phyloP scores from a whole-genome alignment of 2,329 filamentous ascomycete species.

The Penicillium paneum region DNA sequence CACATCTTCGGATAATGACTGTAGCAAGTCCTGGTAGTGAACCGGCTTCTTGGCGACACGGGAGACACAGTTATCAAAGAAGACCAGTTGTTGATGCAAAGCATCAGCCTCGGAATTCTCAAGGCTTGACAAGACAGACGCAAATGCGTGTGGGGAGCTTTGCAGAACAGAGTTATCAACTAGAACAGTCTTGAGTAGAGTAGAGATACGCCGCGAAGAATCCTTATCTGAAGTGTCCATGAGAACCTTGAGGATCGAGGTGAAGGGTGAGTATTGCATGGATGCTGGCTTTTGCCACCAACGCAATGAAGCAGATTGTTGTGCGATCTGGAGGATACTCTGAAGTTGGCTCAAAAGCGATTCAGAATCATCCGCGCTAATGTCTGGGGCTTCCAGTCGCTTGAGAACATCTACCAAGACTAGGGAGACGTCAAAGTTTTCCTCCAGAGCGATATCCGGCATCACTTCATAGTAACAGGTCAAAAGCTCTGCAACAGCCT shows the following conservation, averaged over 20 bases:
- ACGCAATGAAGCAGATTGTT: constrained; percentile 76
- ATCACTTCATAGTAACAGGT: constrained; percentile 80
- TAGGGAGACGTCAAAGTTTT: constrained; percentile 83
- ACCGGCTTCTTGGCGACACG: constrained; percentile 73
- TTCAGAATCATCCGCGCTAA: constrained; percentile 50
- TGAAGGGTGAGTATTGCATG: constrained; percentile 43
- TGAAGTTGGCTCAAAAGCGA: constrained; percentile 72
- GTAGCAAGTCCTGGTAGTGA: constrained; percentile 65
- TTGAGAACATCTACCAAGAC: constrained; percentile 68
- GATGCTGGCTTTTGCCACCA: constrained; percentile 73
- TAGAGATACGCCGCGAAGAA: constrained; percentile 34
- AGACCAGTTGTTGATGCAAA: constrained; percentile 56
- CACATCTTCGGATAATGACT: constrained; percentile 39
- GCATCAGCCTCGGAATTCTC: constrained; percentile 30
- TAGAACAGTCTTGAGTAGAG: constrained; percentile 35
- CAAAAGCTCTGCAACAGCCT: constrained; percentile 74
- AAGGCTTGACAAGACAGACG: constrained; percentile 40
- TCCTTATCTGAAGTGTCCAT: constrained; percentile 30
- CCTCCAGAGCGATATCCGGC: constrained; percentile 73
- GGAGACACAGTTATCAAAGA: constrained; percentile 78
- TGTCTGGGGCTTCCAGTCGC: constrained; percentile 51
- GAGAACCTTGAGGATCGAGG: constrained; percentile 41
- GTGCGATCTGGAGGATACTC: constrained; percentile 75
- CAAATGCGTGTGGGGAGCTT: constrained; percentile 32
- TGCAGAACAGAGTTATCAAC: constrained; percentile 39